Evolutionary conservation across 495 filamentous ascomycete genomes (phyloP), one percentile per base, ranked within the genome.

Genomic region (Margaritispora aquatica): DNA sequence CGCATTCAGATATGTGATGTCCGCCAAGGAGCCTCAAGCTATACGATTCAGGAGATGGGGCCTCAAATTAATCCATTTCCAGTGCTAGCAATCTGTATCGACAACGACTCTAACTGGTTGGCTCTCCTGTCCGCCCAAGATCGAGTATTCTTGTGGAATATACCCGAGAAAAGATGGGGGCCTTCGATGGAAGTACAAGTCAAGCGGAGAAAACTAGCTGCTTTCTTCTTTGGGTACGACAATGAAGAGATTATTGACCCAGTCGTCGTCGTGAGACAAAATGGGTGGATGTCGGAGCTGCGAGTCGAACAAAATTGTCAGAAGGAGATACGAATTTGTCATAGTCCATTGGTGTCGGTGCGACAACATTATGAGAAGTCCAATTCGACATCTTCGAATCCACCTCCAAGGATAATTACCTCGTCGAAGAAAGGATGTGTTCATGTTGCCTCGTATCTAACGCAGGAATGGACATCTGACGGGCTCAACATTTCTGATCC

Each of bases 1-100:
- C 69, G 73, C 13, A 80, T 88, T 22, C 76, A 80, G 26, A 68
- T 89, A 0, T 85, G 84, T 80, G 72, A 84, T 66, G 63, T 84
- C 15, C 80, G 75, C 38, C 57, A 66, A 23, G 69, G 74, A n/a
- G 26, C 15, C n/a, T 67, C 62, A 3, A 73, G 63, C 34, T 70
- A 72, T 51, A 62, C 80, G 0, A 51, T 76, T 23, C 69, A 69
- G 23, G 73, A 78, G 55, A 60, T 69, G 8, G 59, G 50, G n/a
- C 29, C 62, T 41, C 47, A 54, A 11, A 57, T 62, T 48, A 70
- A 74, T 24, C 74, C 68, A 1, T 86, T 76, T 72, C 87, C 87
- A 13, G 73, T 89, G 26, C 60, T 84, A 26, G 78, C 77, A 1
- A 74, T 83, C 58, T 77, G 81, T 1, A 72, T 88, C 19, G 84